Evolutionary conservation across 352 stramenopile genomes (phyloP).

Genomic region (Thraustochytrium sp.): DNA sequence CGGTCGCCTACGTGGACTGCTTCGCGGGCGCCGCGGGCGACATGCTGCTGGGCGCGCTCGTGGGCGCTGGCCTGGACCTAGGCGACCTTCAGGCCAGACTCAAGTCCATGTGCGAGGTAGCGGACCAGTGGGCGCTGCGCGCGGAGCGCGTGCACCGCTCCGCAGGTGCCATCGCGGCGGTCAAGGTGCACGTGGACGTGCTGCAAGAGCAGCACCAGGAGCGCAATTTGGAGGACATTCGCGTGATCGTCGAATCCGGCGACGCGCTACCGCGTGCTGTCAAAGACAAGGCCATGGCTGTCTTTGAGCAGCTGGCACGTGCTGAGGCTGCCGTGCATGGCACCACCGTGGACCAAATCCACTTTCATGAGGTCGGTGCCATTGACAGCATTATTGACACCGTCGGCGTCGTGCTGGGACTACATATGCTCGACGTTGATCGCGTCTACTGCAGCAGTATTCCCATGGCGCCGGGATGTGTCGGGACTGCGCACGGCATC

Average conservation of each 20-base stretch:
- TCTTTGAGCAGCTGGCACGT: conserved; percentile 82
- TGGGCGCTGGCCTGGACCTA: conserved; percentile 69
- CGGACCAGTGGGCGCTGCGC: conserved; percentile 70
- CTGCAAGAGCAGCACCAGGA: conserved; percentile 73
- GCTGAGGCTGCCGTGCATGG: conserved; percentile 89
- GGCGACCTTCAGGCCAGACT: conserved; percentile 60
- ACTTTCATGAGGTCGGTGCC: conserved; percentile 95
- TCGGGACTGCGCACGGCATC: conserved; percentile 88
- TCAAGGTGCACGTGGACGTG: conserved; percentile 75
- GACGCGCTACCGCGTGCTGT: conserved; percentile 74
- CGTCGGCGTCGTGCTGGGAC: conserved; percentile 82
- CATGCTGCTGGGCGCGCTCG: conserved; percentile 78
- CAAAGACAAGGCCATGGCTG: conserved; percentile 73
- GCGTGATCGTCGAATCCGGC: conserved; percentile 64
- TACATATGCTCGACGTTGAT: conserved; percentile 81
- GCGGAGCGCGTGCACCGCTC: conserved; percentile 68
- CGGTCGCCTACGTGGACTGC: conserved; percentile 74
- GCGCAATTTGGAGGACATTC: conserved; percentile 82
- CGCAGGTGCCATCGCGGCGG: conserved; percentile 75
- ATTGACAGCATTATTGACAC: conserved; percentile 96
- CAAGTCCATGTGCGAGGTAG: conserved; percentile 51
- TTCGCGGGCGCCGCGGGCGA: conserved; percentile 77
- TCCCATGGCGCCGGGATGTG: conserved; percentile 81
- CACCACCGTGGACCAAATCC: conserved; percentile 78
- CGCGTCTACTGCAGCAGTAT: conserved; percentile 72